Evolutionary conservation across 805 yeast genomes (phyloP).

Genomic region (Yamadazyma insecticola): DNA sequence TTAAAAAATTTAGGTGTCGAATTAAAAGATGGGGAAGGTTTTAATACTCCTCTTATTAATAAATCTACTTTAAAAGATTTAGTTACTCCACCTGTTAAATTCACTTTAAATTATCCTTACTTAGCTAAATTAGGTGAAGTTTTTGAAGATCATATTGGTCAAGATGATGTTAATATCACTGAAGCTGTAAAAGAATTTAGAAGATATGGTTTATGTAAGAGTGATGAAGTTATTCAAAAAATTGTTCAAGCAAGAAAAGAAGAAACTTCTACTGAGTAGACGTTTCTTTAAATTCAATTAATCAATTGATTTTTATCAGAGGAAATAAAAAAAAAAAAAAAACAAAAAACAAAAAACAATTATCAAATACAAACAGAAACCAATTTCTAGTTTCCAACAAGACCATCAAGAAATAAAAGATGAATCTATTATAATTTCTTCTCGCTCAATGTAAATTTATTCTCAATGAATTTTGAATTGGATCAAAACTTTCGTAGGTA

Average conservation of each 20-base stretch:
- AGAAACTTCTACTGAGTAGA: too few species aligned
- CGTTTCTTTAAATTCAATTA: too few species aligned
- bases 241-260: slow-evolving; percentile 37
- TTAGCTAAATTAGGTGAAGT: slow-evolving; percentile 46
- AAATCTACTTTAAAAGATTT: slow-evolving; percentile 23
- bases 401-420: too few species aligned
- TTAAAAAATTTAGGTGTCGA: slow-evolving; percentile 56
- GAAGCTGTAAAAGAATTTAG: slow-evolving; percentile 58
- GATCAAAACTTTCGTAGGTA: too few species aligned
- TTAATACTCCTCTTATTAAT: slow-evolving; percentile 48
- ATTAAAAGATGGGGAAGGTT: slow-evolving; percentile 83
- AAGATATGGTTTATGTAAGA: slow-evolving; percentile 56
- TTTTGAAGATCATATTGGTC: slow-evolving; percentile 35
- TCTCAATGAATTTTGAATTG: too few species aligned
- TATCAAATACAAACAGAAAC: too few species aligned
- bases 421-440: too few species aligned
- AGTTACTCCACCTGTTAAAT: slow-evolving; percentile 24
- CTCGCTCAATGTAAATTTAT: too few species aligned
- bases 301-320: too few species aligned
- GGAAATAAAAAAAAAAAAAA: too few species aligned
- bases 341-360: too few species aligned
- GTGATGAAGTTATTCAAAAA: slow-evolving; percentile 36
- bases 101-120: slow-evolving; percentile 53
- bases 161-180: slow-evolving; percentile 36
- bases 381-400: too few species aligned